Base-by-base conservation (phyloP, 352 stramenopile genomes). In the Pythium grandisporangium region DNA sequence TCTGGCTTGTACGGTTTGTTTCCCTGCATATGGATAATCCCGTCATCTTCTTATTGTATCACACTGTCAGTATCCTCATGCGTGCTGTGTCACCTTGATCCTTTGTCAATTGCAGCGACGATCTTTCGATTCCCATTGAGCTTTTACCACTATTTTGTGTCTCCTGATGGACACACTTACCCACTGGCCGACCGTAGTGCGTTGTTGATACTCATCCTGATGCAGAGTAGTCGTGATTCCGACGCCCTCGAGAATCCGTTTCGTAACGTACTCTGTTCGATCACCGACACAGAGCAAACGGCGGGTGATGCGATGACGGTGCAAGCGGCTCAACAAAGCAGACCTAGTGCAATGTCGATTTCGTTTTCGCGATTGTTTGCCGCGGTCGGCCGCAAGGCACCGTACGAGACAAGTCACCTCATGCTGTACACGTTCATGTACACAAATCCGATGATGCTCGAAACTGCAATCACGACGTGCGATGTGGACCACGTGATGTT, bases 351-450 rank as follows among this genome's bases (percentile, higher is more conserved):
- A 19, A 26, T 56, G n/a, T 48, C 63, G 30, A 27, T 87, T 3
- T 46, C 63, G 25, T 86, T 68, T 43, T 64, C 61, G 13, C 55
- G 76, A 39, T 42, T 92, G 6, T 76, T 85, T 37, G 43, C 54
- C 16, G 51, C 71, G 5, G 22, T 84, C 22, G 75, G 75, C 1
- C 58, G 57, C 27, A 74, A 72, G 8, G 67, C 66, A 12, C 58
- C 69, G 14, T 86, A 73, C 45, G 78, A 92, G 43, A 55, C 68
- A 2, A 80, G 67, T 13, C 71, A 84, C 47, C 46, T 86, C 30
- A 58, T 92, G 44, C 37, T 92, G 19, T 92, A 92, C 53, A 79
- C 76, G 23, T 39, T 87, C 2, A 29, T 89, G 36, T 84, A 83
- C 53, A 69, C 68, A 8, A 83, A 83, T 33, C 34, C 62, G 16